Evolutionary conservation across 2,329 filamentous ascomycete genomes (phyloP).

Genomic region (Pseudogymnoascus sp.): DNA sequence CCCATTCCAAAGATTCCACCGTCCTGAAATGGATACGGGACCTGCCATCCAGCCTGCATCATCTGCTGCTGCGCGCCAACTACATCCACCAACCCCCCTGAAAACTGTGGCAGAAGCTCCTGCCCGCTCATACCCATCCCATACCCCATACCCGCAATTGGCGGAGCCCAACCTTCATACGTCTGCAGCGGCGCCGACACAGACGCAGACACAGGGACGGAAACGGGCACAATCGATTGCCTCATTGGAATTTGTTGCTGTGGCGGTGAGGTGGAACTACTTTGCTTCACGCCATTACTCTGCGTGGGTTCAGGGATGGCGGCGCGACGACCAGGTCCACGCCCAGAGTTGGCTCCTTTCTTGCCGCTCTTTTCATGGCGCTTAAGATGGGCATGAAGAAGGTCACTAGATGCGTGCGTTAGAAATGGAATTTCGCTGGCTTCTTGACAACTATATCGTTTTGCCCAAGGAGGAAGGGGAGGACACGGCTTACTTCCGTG

Average conservation of each 20-base stretch:
- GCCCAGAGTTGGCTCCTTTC: not conserved
- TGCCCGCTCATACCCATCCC: not conserved
- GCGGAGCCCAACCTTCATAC: not conserved
- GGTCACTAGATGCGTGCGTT: constrained; percentile 14
- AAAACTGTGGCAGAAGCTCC: not conserved
- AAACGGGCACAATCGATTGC: not conserved
- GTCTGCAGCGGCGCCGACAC: not conserved
- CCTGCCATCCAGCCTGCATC: not conserved
- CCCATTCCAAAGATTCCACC: constrained; percentile 9
- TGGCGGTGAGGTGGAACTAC: not conserved
- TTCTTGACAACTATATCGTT: not conserved
- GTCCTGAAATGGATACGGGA: constrained; percentile 9
- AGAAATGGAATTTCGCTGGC: not conserved
- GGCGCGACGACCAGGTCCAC: not conserved
- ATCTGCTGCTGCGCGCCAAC: not conserved
- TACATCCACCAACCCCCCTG: not conserved
- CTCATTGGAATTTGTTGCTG: not conserved
- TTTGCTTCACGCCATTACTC: not conserved
- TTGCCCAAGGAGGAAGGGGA: not conserved
- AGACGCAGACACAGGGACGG: not conserved
- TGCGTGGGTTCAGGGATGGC: not conserved
- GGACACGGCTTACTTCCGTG: constrained; percentile 16
- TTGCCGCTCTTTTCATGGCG: constrained; percentile 14
- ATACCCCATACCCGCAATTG: not conserved
- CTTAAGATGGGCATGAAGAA: constrained; percentile 19